Evolutionary conservation across 805 yeast species (phyloP).

Genomic region (Metschnikowia proteae): DNA sequence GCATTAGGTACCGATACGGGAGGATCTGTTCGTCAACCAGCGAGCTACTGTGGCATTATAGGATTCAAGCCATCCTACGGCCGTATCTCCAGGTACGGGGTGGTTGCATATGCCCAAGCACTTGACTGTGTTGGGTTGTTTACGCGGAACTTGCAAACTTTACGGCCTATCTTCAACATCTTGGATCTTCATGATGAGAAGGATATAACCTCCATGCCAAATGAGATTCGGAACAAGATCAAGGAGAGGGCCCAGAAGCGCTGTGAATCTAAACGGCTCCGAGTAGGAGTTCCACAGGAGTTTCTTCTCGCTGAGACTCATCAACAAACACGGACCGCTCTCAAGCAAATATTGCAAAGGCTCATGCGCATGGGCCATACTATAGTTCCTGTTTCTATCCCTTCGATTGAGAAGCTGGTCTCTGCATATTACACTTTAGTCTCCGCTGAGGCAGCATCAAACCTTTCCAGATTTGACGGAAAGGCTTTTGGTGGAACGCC

Average conservation of each 20-base stretch:
- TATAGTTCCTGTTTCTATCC: constrained; percentile 64
- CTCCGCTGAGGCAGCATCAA: constrained; percentile 92
- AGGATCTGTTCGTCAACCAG: constrained; percentile 91
- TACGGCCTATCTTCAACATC: constrained; percentile 48
- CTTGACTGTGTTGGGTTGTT: constrained; percentile 91
- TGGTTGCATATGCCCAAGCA: constrained; percentile 88
- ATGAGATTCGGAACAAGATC: constrained; percentile 29
- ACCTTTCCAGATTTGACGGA: constrained; percentile 87
- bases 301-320: constrained; percentile 56
- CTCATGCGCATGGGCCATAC: constrained; percentile 49
- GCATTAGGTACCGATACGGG: constrained; percentile 96
- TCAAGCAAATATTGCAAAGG: constrained; percentile 43
- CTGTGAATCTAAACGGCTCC: neutral
- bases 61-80: constrained; percentile 97
- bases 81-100: constrained; percentile 86
- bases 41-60: constrained; percentile 73
- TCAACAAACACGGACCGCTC: constrained; percentile 40
- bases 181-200: constrained; percentile 61
- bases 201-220: constrained; percentile 72
- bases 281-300: constrained; percentile 73
- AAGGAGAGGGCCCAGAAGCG: constrained; percentile 4
- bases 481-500: neutral
- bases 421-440: constrained; percentile 86
- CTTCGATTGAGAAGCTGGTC: constrained; percentile 60
- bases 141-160: constrained; percentile 43